These are phyloP conservation scores for Beauveria bassiana DNA, from an alignment of 2,329 filamentous ascomycete species.

Conservation along the genomic window DNA sequence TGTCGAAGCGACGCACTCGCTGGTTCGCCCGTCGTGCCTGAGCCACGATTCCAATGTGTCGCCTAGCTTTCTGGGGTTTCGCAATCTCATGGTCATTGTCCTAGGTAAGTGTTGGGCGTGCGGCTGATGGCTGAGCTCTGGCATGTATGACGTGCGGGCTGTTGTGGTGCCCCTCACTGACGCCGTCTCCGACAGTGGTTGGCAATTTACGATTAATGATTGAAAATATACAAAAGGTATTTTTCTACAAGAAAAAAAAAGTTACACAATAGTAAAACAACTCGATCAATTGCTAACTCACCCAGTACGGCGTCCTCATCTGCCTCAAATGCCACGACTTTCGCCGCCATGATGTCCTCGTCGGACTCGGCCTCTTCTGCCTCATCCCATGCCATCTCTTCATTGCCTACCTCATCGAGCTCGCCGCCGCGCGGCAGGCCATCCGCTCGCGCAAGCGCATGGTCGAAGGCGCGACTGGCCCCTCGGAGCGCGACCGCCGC, in stretches of 20 bases:
- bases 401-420: conserved; percentile 82
- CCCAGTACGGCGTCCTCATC: conserved; percentile 86
- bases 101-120: conserved; percentile 50
- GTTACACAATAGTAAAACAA: no score
- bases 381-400: conserved; percentile 87
- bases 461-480: conserved; percentile 38
- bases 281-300: background rate
- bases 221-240: conserved; percentile 90
- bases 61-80: conserved; percentile 86
- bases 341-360: conserved; percentile 64
- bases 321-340: conserved; percentile 88
- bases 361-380: conserved; percentile 73
- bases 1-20: conserved; percentile 76
- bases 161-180: conserved; percentile 11
- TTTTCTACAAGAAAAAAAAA: background rate
- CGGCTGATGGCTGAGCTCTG: background rate
- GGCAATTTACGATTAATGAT: conserved; percentile 92
- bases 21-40: conserved; percentile 66
- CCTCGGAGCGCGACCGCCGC: conserved; percentile 51
- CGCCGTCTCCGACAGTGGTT: conserved; percentile 52
- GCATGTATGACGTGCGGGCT: conserved; percentile 3
- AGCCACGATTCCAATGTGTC: conserved; percentile 70
- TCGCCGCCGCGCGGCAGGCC: conserved; percentile 72
- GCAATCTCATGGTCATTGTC: conserved; percentile 93
- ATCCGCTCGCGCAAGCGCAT: conserved; percentile 54